Conservation (phyloP, 768 basidiomycete species). For the Russula emetica region DNA sequence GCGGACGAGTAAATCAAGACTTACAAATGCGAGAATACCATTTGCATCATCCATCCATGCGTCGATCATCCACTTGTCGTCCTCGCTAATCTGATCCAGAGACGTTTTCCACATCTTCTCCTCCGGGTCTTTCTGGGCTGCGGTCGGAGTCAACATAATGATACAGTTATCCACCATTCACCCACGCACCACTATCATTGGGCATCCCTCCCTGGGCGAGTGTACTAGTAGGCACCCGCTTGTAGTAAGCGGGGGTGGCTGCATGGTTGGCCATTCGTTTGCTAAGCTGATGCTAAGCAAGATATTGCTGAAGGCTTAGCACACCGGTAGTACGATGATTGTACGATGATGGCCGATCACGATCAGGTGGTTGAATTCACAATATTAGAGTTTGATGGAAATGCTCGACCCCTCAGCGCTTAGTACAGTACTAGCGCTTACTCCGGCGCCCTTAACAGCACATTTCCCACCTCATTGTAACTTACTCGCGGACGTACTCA, state of each 20-base stretch:
- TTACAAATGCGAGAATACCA: background rate
- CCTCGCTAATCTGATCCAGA: background rate
- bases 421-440: constrained; percentile 41
- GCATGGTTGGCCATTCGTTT: no score
- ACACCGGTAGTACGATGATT: no score
- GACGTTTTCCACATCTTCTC: background rate
- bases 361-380: constrained; percentile 60
- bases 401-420: constrained; percentile 59
- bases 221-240: no score
- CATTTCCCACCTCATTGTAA: constrained; percentile 42
- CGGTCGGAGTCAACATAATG: no score
- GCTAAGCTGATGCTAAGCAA: no score
- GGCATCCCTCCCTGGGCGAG: background rate
- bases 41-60: background rate
- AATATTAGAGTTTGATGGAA: no score
- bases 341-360: no score
- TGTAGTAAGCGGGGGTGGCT: background rate
- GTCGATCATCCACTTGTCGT: background rate
- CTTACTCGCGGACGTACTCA: constrained; percentile 71
- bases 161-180: background rate
- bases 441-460: constrained; percentile 67
- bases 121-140: no score
- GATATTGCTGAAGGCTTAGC: no score
- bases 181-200: background rate
- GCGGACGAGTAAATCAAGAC: background rate